A percentile compares a stretch with the other conserved stretches of the same genome.
Conservation (phyloP, 2,329 filamentous ascomycete species). For the Aureobasidium sp. region DNA sequence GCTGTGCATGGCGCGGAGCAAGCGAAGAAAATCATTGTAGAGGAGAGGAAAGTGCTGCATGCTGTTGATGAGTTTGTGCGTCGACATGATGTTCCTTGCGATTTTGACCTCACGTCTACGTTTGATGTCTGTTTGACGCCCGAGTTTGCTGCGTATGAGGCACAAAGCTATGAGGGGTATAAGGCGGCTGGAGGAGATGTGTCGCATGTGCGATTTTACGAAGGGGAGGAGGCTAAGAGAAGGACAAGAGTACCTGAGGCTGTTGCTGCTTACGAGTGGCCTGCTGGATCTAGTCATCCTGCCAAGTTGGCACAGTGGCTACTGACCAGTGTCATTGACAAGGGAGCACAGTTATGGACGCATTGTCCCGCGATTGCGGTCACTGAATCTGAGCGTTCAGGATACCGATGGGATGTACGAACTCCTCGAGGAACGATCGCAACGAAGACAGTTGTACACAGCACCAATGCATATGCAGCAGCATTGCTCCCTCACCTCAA, state of each 20-base stretch:
- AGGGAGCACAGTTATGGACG: constrained; percentile 37
- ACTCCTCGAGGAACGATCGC: constrained; percentile 30
- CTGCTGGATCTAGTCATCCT: constrained; percentile 43
- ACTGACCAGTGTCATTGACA: constrained; percentile 31
- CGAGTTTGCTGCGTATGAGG: constrained; percentile 41
- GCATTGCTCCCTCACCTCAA: constrained; percentile 32
- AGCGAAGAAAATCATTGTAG: constrained; percentile 40
- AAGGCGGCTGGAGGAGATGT: constrained; percentile 38
- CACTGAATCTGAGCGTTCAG: constrained; percentile 17
- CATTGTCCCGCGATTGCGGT: constrained; percentile 34
- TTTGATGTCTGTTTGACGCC: constrained; percentile 44
- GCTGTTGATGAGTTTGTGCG: constrained; percentile 37
- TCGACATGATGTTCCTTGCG: constrained; percentile 36
- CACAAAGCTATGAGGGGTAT: constrained; percentile 34
- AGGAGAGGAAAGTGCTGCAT: constrained; percentile 37
- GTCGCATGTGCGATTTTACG: constrained; percentile 35
- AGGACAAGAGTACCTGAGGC: constrained; percentile 34
- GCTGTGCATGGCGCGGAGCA: constrained; percentile 37
- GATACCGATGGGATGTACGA: constrained; percentile 27
- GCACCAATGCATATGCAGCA: constrained; percentile 36
- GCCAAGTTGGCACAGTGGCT: constrained; percentile 46
- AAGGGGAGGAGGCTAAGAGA: constrained; percentile 33
- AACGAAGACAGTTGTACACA: constrained; percentile 31
- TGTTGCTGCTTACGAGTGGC: constrained; percentile 45
- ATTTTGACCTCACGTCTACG: constrained; percentile 41